These are phyloP conservation scores for Danielozyma ontarioensis DNA, from an alignment of 805 yeast species.

Conservation along the genomic window DNA sequence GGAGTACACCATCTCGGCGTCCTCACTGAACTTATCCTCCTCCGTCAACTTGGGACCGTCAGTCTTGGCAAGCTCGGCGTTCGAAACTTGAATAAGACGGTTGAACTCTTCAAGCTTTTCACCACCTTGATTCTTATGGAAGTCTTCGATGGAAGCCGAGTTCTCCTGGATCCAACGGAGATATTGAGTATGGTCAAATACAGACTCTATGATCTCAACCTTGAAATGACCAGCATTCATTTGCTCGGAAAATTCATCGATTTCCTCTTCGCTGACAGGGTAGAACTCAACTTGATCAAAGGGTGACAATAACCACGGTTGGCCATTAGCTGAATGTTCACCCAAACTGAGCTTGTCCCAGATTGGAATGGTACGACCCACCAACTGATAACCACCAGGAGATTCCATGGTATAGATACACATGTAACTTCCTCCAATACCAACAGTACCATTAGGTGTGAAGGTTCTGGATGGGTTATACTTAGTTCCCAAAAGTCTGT, in stretches of 20 bases:
- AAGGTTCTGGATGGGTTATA: slow-evolving; percentile 95
- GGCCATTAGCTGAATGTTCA: slow-evolving; percentile 42
- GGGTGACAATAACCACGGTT: slow-evolving; percentile 89
- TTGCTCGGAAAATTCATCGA: slow-evolving; percentile 66
- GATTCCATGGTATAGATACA: slow-evolving; percentile 97
- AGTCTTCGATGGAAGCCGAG: slow-evolving; percentile 63
- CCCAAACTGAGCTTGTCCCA: slow-evolving; percentile 93
- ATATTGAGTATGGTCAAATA: slow-evolving; percentile 79
- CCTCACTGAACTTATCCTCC: slow-evolving; percentile 62
- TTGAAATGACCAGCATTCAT: slow-evolving; percentile 75
- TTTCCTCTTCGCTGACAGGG: slow-evolving; percentile 81
- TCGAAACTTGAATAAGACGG: slow-evolving; percentile 72
- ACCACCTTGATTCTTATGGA: slow-evolving; percentile 64
- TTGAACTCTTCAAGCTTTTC: slow-evolving; percentile 85
- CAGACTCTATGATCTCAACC: slow-evolving; percentile 69
- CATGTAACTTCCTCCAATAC: slow-evolving; percentile 98
- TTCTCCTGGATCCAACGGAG: slow-evolving; percentile 73
- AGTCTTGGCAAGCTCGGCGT: slow-evolving; percentile 60
- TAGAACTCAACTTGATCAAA: slow-evolving; percentile 94
- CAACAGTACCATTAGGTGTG: slow-evolving; percentile 96
- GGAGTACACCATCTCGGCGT: slow-evolving; percentile 81
- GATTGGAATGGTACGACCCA: slow-evolving; percentile 94
- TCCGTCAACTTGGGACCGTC: slow-evolving; percentile 41
- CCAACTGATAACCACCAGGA: slow-evolving; percentile 97
- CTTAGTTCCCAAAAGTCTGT: slow-evolving; percentile 85